phyloP scores from a whole-genome alignment of 2,329 filamentous ascomycete species.

The Aspergillus novofumigatus region DNA sequence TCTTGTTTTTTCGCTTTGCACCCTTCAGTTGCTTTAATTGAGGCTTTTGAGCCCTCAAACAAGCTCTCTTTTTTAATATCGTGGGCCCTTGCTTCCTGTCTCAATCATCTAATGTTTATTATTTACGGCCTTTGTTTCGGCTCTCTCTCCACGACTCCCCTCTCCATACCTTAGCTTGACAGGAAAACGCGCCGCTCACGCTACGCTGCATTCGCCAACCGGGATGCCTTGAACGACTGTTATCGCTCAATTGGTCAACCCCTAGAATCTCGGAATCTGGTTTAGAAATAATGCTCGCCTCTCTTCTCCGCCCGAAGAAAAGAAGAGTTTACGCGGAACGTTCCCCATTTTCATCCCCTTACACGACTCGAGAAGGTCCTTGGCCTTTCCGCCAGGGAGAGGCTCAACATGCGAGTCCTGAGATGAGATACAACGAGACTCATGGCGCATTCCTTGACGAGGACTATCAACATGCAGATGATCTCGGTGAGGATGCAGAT shows the following conservation, averaged over 20 bases:
- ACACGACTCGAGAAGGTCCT: conserved; percentile 19
- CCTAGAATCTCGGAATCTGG: not conserved
- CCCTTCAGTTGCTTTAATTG: not conserved
- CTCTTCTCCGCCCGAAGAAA: conserved; percentile 29
- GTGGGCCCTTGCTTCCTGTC: not conserved
- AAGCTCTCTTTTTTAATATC: not conserved
- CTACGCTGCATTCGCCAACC: not conserved
- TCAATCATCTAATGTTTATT: not conserved
- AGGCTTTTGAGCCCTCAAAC: not conserved
- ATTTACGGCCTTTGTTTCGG: not conserved
- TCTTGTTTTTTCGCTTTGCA: not conserved
- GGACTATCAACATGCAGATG: conserved; percentile 38
- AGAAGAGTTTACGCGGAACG: conserved; percentile 20
- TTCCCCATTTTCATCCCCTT: conserved; percentile 28
- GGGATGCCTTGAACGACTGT: not conserved
- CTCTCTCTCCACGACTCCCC: not conserved
- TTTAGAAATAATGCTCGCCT: conserved; percentile 25
- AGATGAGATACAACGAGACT: conserved; percentile 15
- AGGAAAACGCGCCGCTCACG: not conserved
- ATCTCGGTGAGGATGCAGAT: conserved; percentile 34
- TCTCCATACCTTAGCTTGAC: not conserved
- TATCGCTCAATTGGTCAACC: not conserved
- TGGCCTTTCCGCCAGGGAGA: conserved; percentile 16
- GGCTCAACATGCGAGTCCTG: conserved; percentile 2
- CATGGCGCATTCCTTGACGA: conserved; percentile 22